Conservation (phyloP, 2,329 filamentous ascomycete species). For the Tolypocladium tropicale region DNA sequence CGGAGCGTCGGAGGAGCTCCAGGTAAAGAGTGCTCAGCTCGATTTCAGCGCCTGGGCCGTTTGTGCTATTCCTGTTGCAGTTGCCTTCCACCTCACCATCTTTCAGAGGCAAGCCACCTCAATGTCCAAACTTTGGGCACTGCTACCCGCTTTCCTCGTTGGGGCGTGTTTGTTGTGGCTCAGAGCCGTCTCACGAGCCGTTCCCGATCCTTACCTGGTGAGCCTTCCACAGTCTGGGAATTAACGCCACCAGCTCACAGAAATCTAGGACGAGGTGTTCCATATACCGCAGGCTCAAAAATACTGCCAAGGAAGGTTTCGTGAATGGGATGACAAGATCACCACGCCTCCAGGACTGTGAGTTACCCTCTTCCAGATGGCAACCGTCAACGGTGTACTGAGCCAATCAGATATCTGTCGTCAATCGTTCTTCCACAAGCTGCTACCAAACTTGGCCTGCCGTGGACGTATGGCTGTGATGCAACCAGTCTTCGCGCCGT, state of each 20-base stretch:
- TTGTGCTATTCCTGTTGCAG: slow-evolving; percentile 2
- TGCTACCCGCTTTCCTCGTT: slow-evolving; percentile 10
- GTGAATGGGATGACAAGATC: slow-evolving; percentile 90
- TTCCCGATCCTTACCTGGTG: slow-evolving; percentile 46
- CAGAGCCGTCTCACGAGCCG: slow-evolving; percentile 16
- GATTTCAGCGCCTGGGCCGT: slow-evolving; percentile 2
- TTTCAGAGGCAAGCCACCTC: neutral
- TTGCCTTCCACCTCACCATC: slow-evolving; percentile 1
- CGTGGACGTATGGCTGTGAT: slow-evolving; percentile 14
- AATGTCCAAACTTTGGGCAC: neutral
- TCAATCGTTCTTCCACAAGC: slow-evolving; percentile 21
- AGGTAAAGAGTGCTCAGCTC: neutral
- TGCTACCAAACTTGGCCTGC: slow-evolving; percentile 4
- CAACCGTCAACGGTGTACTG: neutral
- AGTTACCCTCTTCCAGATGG: slow-evolving; percentile 11
- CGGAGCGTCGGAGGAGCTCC: neutral
- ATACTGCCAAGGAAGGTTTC: slow-evolving; percentile 68
- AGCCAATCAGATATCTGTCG: slow-evolving; percentile 31
- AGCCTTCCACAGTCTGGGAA: slow-evolving; percentile 5
- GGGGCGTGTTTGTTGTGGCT: slow-evolving; percentile 11
- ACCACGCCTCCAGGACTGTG: slow-evolving; percentile 88
- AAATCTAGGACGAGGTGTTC: slow-evolving; percentile 65
- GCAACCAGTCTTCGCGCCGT: slow-evolving; percentile 32
- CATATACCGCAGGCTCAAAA: slow-evolving; percentile 85
- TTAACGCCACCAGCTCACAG: slow-evolving; percentile 5